Conservation (phyloP, 2,329 filamentous ascomycete species). For the Arachnomyces sp. region DNA sequence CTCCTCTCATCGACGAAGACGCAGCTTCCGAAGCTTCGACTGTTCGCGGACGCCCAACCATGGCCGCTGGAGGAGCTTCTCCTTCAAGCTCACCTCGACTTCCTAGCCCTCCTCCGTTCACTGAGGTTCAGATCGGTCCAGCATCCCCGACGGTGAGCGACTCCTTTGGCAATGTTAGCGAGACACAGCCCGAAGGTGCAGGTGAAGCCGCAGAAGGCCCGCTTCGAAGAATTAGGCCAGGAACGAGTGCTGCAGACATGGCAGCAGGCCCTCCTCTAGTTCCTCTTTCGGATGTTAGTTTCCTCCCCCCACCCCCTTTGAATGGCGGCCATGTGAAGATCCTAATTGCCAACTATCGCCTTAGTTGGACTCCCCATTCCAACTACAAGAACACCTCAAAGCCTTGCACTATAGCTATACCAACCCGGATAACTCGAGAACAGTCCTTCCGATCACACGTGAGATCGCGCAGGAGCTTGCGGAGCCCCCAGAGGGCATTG, state of each 20-base stretch:
- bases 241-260: slow-evolving; percentile 89
- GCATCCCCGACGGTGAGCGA: slow-evolving; percentile 62
- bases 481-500: slow-evolving; percentile 69
- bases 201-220: slow-evolving; percentile 61
- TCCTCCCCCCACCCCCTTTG: slow-evolving; percentile 12
- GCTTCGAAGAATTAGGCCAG: slow-evolving; percentile 78
- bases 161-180: slow-evolving; percentile 51
- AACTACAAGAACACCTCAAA: slow-evolving; percentile 93
- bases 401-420: slow-evolving; percentile 81
- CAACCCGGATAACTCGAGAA: slow-evolving; percentile 48
- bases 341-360: slow-evolving; percentile 4
- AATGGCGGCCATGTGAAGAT: slow-evolving; percentile 9
- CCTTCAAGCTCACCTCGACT: slow-evolving; percentile 77
- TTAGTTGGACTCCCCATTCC: slow-evolving; percentile 93
- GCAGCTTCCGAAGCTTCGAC: too few species aligned
- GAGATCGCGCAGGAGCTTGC: slow-evolving; percentile 68
- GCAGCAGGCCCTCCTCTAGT: slow-evolving; percentile 81
- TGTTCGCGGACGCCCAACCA: slow-evolving; percentile 15
- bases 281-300: slow-evolving; percentile 67
- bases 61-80: slow-evolving; percentile 39
- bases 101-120: slow-evolving; percentile 86
- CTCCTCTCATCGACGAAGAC: too few species aligned
- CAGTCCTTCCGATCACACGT: slow-evolving; percentile 64
- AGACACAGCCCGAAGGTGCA: slow-evolving; percentile 45
- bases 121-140: slow-evolving; percentile 83